Percentiles rank a stretch among this genome's conserved stretches.
These are phyloP conservation scores for Afroboletus lepidellus DNA, from an alignment of 1,284 basidiomycete species.

Conservation along the genomic window DNA sequence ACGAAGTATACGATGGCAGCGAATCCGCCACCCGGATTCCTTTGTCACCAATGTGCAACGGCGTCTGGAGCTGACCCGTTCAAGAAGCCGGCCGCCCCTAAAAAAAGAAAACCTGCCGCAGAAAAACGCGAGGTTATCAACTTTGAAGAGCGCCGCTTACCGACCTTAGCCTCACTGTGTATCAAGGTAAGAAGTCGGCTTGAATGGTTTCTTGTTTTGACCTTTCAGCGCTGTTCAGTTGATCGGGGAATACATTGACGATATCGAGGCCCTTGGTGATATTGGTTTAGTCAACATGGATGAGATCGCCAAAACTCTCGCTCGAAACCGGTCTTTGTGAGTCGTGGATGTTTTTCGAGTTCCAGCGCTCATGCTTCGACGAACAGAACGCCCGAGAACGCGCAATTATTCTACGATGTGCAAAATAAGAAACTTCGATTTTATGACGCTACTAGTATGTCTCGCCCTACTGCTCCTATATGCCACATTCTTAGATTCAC, in stretches of 20 bases:
- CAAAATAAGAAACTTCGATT: constrained; percentile 70
- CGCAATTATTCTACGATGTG: constrained; percentile 80
- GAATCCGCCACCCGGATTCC: constrained; percentile 65
- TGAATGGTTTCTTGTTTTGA: not conserved
- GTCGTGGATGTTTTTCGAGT: constrained; percentile 31
- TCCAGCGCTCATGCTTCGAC: not conserved
- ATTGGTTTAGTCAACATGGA: constrained; percentile 82
- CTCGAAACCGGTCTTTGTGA: constrained; percentile 83
- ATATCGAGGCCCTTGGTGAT: constrained; percentile 88
- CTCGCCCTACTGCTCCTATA: not conserved
- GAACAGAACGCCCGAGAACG: constrained; percentile 70
- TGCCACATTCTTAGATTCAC: constrained; percentile 8
- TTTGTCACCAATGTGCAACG: constrained; percentile 82
- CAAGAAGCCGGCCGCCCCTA: constrained; percentile 66
- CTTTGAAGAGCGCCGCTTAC: constrained; percentile 71
- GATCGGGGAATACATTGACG: constrained; percentile 83
- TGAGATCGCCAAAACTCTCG: constrained; percentile 81
- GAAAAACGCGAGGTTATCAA: constrained; percentile 65
- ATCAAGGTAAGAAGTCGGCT: constrained; percentile 55
- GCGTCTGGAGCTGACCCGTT: constrained; percentile 76
- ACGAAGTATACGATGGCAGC: constrained; percentile 82
- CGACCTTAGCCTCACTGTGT: constrained; percentile 73
- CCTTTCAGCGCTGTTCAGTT: constrained; percentile 45
- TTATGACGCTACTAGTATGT: constrained; percentile 87
- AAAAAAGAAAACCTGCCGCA: constrained; percentile 58